These are phyloP conservation scores for Croton laevigatus DNA, from an alignment of 441 rosid genomes.

Conservation along the genomic window DNA sequence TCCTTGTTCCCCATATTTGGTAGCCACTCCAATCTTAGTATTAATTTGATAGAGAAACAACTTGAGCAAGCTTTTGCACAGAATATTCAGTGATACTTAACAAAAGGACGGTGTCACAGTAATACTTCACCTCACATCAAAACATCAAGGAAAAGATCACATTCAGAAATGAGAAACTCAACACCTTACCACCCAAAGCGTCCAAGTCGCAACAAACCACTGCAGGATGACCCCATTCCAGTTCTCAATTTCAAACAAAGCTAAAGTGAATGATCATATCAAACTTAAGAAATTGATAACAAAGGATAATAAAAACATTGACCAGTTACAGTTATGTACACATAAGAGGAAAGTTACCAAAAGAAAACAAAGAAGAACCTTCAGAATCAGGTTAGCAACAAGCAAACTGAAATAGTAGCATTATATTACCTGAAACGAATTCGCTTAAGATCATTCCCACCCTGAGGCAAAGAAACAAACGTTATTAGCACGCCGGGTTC, in stretches of 20 bases:
- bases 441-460: conserved; percentile 85
- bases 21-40: conserved; percentile 24
- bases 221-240: conserved; percentile 11
- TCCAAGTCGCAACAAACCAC: conserved; percentile 16
- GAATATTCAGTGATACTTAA: conserved; percentile 11
- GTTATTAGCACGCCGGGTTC: conserved; percentile 94
- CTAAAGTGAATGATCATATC: background rate
- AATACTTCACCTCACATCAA: conserved; percentile 19
- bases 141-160: conserved; percentile 14
- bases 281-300: background rate
- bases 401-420: conserved; percentile 16
- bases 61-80: conserved; percentile 13
- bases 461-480: conserved; percentile 70
- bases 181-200: conserved; percentile 9
- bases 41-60: conserved; percentile 4
- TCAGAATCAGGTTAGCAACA: conserved; percentile 21
- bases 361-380: conserved; percentile 20
- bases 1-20: conserved; percentile 21
- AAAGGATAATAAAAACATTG: conserved; percentile 12
- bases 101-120: conserved; percentile 17
- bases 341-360: conserved; percentile 14
- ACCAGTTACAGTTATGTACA: conserved; percentile 16
- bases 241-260: conserved; percentile 6
- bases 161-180: conserved; percentile 20
- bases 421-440: conserved; percentile 75